phyloP scores from a whole-genome alignment of 2,329 filamentous ascomycete genomes.

The Cryoendolithus antarcticus region DNA sequence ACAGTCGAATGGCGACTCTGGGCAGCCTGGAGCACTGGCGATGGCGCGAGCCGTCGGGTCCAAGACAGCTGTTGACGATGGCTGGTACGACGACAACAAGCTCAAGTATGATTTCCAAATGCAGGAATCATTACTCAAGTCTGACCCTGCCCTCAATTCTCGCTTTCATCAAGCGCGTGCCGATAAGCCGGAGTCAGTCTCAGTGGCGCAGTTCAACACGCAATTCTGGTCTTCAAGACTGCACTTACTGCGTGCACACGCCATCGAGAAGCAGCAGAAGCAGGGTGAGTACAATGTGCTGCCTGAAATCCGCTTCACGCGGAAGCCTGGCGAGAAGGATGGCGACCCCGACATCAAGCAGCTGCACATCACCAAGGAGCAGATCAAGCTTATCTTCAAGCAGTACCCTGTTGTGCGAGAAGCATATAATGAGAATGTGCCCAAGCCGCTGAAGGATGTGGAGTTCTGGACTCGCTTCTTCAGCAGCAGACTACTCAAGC shows the following conservation, averaged over 20 bases:
- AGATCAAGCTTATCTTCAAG: conserved; percentile 82
- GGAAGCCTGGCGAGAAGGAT: conserved; percentile 25
- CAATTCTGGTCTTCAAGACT: conserved; percentile 93
- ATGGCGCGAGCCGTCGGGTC: conserved; percentile 59
- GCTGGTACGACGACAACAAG: conserved; percentile 69
- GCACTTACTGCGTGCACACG: conserved; percentile 76
- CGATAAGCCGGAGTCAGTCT: conserved; percentile 74
- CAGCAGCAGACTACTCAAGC: conserved; percentile 78
- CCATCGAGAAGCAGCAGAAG: conserved; percentile 75
- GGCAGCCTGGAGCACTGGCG: conserved; percentile 57
- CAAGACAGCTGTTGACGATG: conserved; percentile 32
- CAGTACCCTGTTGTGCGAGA: conserved; percentile 85
- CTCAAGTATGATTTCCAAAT: conserved; percentile 68
- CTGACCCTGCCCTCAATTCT: conserved; percentile 58
- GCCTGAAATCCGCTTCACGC: conserved; percentile 58
- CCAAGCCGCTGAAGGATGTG: conserved; percentile 47
- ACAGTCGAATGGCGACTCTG: conserved; percentile 10
- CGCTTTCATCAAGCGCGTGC: conserved; percentile 77
- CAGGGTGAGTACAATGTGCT: conserved; percentile 89
- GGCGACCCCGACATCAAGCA: conserved; percentile 58
- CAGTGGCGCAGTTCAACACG: conserved; percentile 66
- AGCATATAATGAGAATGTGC: conserved; percentile 84
- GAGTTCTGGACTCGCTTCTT: conserved; percentile 95
- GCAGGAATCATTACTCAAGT: conserved; percentile 78
- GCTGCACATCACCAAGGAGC: conserved; percentile 77